Percentiles rank a stretch among this genome's conserved stretches.
Evolutionary conservation across 1,139 yeast genomes (phyloP).

Genomic region (Candida tunisiensis): DNA sequence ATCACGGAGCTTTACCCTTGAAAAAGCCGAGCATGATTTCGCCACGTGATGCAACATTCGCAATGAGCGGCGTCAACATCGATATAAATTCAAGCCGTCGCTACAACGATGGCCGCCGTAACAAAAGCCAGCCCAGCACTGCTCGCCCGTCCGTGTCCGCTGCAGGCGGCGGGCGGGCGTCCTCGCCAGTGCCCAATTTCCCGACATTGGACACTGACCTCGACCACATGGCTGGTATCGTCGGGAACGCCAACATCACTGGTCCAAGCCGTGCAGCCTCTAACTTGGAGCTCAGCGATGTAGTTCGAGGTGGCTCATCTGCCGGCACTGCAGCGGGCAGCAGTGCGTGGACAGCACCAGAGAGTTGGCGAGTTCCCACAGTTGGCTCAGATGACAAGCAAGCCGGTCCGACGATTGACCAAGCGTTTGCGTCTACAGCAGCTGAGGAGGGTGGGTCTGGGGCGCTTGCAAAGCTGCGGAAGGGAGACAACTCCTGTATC

Average conservation of each 20-base stretch:
- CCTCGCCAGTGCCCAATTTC: conserved; percentile 1
- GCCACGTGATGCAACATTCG: too few relatives aligned
- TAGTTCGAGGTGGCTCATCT: not conserved
- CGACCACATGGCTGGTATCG: conserved; percentile 36
- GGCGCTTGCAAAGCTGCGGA: conserved; percentile 1
- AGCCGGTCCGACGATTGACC: conserved; percentile 4
- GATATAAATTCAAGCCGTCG: too few relatives aligned
- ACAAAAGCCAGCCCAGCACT: too few relatives aligned
- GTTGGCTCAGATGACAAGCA: conserved; percentile 4
- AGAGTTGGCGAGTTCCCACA: conserved; percentile 60
- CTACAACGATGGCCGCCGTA: too few relatives aligned
- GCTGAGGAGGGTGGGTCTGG: too few relatives aligned
- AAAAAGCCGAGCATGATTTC: too few relatives aligned
- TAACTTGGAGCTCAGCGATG: not conserved
- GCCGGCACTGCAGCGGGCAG: conserved; percentile 2
- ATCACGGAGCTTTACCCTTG: too few relatives aligned
- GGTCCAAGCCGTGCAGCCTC: conserved; percentile 3
- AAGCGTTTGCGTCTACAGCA: conserved; percentile 3
- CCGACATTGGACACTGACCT: conserved; percentile 28
- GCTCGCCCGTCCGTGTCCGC: too few relatives aligned
- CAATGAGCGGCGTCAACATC: too few relatives aligned
- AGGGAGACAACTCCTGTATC: conserved; percentile 26
- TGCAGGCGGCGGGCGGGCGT: too few relatives aligned
- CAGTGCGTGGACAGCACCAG: conserved; percentile 52
- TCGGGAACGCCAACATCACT: conserved; percentile 9